Base-by-base conservation (phyloP, 345 rosid genomes). In the Eutrema yunnanense region DNA sequence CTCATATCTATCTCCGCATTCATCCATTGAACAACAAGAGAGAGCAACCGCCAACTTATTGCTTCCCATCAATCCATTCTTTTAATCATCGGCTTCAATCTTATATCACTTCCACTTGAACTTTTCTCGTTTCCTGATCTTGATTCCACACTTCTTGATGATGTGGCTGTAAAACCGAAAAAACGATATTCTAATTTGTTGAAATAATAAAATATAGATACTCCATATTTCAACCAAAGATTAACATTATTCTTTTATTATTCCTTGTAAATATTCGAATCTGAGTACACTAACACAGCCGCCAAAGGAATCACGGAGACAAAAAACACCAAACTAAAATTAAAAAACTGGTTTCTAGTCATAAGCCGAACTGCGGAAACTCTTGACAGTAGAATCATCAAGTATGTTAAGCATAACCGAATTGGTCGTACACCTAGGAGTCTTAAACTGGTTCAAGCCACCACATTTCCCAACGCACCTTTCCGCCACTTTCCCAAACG, bases 361-460 rank as follows among this genome's bases (percentile, higher is more conserved):
- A 66, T 90, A 94, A 9, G 88, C 96, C 13, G 87, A 85, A 81
- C 97, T 94, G 7, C 30, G 70, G 53, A 89, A 76, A 71, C 86
- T 86, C 62, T 82, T 82, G 79, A 87, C 38, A 44, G 87, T 84
- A 66, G 84, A 84, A 6, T 43, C 81, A 57, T 86, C 69, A n/a
- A 94, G 97, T 65, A 87, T 94, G 67, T 77, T 77, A 65, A 91
- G 65, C 47, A 94, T 76, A 29, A 77, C 86, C 8, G 68, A 79
- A 77, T 91, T 73, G 71, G 80, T 76, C 8, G 97, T 94, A 81
- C 98, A 94, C 82, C 98, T 88, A 0, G 98, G 97, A 3, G 92
- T 91, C 86, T 94, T 94, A 74, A 88, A 94, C 76, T 94, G 98
- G 86, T 92, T 94, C 82, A 94, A 50, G 3, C 92, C 90, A 3